phyloP scores from a whole-genome alignment of 768 basidiomycete species.

The Gloeostereum incarnatum region DNA sequence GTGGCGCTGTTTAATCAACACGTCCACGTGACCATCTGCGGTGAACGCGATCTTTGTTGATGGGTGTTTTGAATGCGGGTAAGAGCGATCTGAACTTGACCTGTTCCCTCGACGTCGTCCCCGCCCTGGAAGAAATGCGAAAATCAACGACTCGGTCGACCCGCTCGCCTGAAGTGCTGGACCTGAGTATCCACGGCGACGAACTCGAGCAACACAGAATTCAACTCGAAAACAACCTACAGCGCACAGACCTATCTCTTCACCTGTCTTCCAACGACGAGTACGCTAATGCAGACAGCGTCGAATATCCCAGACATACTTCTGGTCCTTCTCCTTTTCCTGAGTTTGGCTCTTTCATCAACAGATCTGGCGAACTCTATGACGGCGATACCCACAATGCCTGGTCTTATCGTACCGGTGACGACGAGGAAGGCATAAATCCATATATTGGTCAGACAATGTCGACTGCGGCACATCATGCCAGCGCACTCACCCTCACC shows the following conservation, averaged over 20 bases:
- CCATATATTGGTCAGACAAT: conserved; percentile 64
- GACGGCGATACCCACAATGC: conserved; percentile 45
- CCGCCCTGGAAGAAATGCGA: too few species aligned
- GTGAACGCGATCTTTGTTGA: too few species aligned
- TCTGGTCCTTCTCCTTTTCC: conserved; percentile 47
- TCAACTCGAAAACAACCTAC: conserved; percentile 70
- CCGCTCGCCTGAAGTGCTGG: too few species aligned
- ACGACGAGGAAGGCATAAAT: conserved; percentile 58
- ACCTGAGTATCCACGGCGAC: conserved; percentile 58
- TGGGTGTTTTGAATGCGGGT: too few species aligned
- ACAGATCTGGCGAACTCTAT: conserved; percentile 43
- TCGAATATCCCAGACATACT: conserved; percentile 70
- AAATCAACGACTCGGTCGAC: too few species aligned
- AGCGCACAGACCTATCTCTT: conserved; percentile 63
- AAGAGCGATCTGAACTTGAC: too few species aligned
- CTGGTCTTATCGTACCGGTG: conserved; percentile 48
- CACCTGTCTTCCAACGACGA: conserved; percentile 50
- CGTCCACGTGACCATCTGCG: too few species aligned
- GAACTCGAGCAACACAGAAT: conserved; percentile 70
- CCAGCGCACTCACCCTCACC: conserved; percentile 76
- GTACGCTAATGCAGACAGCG: conserved; percentile 31
- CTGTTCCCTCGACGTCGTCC: too few species aligned
- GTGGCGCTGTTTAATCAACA: too few species aligned
- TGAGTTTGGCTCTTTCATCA: conserved; percentile 55
- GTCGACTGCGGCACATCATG: conserved; percentile 86